phyloP scores from a whole-genome alignment of 2,329 filamentous ascomycete species.

The Ophiostoma piceae region DNA sequence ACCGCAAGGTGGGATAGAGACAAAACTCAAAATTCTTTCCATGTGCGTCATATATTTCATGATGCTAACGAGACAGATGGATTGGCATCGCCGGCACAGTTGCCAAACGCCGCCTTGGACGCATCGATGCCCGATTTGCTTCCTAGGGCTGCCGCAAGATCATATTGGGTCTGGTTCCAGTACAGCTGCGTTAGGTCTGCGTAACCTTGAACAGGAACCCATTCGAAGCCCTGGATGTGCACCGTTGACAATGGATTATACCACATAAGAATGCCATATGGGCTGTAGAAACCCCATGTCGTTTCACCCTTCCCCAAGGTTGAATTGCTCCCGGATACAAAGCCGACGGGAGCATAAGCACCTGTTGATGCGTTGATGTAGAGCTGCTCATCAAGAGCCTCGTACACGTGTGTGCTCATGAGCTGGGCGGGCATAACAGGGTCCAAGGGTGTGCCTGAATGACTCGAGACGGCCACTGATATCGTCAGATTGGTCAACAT shows the following conservation, averaged over 20 bases:
- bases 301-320: slow-evolving; percentile 23
- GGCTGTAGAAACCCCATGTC: slow-evolving; percentile 25
- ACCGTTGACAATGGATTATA: slow-evolving; percentile 15
- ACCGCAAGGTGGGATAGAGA: not conserved
- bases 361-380: slow-evolving; percentile 23
- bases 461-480: slow-evolving; percentile 21
- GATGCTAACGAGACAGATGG: not conserved
- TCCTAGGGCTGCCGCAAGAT: slow-evolving; percentile 16
- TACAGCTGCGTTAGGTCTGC: slow-evolving; percentile 24
- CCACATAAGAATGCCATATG: slow-evolving; percentile 23
- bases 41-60: not conserved
- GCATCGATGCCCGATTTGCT: slow-evolving; percentile 7
- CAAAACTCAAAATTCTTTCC: not conserved
- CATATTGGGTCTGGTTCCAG: slow-evolving; percentile 28
- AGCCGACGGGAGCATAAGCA: slow-evolving; percentile 24
- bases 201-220: slow-evolving; percentile 21
- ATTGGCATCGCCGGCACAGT: slow-evolving; percentile 11
- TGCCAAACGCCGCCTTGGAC: slow-evolving; percentile 13
- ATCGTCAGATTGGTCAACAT: not conserved
- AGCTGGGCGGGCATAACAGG: slow-evolving; percentile 18
- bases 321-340: slow-evolving; percentile 21
- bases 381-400: slow-evolving; percentile 16
- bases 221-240: slow-evolving; percentile 24
- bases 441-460: slow-evolving; percentile 16
- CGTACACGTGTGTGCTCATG: slow-evolving; percentile 19